A percentile compares a stretch with the other conserved stretches of the same genome.
Conservation (phyloP, 768 basidiomycete genomes). For the Podaxis sp. region DNA sequence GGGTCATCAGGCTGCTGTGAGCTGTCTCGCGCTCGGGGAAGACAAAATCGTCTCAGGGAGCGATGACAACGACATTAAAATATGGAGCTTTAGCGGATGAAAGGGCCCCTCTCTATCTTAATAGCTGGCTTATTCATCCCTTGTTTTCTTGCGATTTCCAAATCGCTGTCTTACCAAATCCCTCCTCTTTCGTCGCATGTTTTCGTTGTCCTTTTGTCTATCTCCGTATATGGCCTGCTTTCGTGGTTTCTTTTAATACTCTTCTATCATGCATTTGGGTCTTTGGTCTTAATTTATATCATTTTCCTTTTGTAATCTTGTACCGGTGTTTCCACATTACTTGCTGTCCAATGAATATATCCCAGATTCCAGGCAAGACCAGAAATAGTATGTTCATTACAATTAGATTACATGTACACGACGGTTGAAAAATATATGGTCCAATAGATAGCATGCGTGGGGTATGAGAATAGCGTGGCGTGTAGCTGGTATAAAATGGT, state of each 20-base stretch:
- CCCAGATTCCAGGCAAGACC: background rate
- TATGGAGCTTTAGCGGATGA: constrained; percentile 73
- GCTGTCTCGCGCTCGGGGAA: constrained; percentile 85
- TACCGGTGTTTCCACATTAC: background rate
- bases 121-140: constrained; percentile 13
- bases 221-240: background rate
- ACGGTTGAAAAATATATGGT: too few relatives aligned
- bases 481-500: background rate
- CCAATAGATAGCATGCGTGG: background rate
- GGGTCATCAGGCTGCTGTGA: constrained; percentile 93
- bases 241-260: background rate
- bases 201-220: background rate
- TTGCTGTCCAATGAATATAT: background rate
- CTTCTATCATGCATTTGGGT: background rate
- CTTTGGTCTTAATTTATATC: background rate
- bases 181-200: background rate
- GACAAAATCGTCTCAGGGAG: constrained; percentile 97
- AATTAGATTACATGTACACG: background rate
- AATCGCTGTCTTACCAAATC: background rate
- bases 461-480: background rate
- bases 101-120: background rate
- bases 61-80: constrained; percentile 84
- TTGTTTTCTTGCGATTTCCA: constrained; percentile 1
- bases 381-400: background rate
- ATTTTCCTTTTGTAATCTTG: background rate